Conservation (phyloP, 306 rosid genomes). For the Cucurbita pepo region DNA sequence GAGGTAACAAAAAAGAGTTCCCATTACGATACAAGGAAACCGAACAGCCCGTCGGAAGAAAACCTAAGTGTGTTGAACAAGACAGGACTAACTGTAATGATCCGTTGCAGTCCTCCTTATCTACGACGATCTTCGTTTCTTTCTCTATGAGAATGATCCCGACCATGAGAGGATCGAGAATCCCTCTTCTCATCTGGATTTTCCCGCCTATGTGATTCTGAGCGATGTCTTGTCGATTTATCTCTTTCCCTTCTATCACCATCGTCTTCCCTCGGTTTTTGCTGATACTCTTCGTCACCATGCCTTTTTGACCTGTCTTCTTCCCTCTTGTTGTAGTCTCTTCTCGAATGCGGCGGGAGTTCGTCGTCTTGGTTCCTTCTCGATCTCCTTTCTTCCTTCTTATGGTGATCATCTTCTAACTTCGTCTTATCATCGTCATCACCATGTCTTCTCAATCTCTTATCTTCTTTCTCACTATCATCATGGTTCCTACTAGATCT, state of each 20-base stretch:
- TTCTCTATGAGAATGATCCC: not conserved
- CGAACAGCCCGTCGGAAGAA: not conserved
- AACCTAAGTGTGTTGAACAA: not conserved
- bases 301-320: conserved; percentile 27
- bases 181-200: conserved; percentile 5
- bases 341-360: conserved; percentile 29
- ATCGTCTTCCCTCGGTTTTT: conserved; percentile 4
- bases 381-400: conserved; percentile 32
- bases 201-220: not conserved
- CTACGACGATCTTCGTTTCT: not conserved
- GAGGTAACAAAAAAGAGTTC: not conserved
- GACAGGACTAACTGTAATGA: not conserved
- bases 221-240: conserved; percentile 23
- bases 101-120: not conserved
- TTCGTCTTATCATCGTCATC: conserved; percentile 22
- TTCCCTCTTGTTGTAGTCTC: conserved; percentile 29
- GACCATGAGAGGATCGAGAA: not conserved
- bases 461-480: conserved; percentile 30
- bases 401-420: conserved; percentile 20
- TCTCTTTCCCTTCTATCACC: conserved; percentile 25
- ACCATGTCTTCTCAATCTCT: conserved; percentile 19
- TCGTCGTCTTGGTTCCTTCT: conserved; percentile 24
- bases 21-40: not conserved
- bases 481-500: conserved; percentile 16
- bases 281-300: not conserved